Percentiles rank a stretch among this genome's conserved stretches.
phyloP scores from a whole-genome alignment of 73 alveolate species.

The Stentor coeruleus region DNA sequence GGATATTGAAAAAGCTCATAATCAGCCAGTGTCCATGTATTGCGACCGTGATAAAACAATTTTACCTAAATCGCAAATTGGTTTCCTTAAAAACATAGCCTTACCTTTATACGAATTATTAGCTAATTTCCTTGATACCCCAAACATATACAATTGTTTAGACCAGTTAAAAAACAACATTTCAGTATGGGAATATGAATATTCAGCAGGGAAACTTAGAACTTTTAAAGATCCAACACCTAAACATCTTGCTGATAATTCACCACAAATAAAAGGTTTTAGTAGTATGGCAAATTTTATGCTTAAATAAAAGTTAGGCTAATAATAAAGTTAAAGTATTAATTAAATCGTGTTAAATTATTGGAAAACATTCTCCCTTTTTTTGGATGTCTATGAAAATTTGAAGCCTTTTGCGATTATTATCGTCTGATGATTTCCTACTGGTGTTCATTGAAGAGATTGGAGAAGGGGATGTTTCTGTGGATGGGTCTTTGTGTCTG shows the following conservation, averaged over 20 bases:
- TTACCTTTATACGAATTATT: neutral
- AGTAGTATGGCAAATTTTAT: no score
- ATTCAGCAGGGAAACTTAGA: neutral
- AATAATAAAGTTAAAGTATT: no score
- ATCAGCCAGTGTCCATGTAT: conserved; percentile 16
- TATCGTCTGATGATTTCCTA: no score
- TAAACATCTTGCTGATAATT: no score
- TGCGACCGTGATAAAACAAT: conserved; percentile 21
- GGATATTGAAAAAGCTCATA: conserved; percentile 12
- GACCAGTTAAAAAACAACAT: neutral
- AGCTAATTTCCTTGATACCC: neutral
- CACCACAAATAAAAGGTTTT: no score
- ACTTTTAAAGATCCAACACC: neutral
- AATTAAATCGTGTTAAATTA: no score
- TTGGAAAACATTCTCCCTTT: no score
- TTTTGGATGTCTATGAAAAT: no score
- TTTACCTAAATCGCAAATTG: neutral
- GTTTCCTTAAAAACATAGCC: neutral
- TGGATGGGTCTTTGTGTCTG: conserved; percentile 45
- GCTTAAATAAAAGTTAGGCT: no score
- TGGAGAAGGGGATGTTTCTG: no score
- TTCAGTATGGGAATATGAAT: neutral
- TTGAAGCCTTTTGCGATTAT: no score
- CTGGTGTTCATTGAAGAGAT: no score
- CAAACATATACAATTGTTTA: neutral